phyloP scores from a whole-genome alignment of 2,329 filamentous ascomycete species.

The Paecilomyces formosus region DNA sequence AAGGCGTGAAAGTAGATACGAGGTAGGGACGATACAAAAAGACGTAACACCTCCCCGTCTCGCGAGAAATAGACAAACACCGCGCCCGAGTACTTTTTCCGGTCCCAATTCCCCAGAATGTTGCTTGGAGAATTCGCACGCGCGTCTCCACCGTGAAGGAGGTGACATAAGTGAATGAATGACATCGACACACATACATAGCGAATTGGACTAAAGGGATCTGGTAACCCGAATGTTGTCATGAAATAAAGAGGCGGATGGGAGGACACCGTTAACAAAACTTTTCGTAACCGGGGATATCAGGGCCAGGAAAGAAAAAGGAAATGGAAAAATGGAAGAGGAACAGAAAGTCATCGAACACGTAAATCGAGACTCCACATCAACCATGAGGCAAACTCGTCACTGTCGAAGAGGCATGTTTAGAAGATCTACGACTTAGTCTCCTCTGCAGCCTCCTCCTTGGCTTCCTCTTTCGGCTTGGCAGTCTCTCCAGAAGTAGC shows the following conservation, averaged over 20 bases:
- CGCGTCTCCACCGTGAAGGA: slow-evolving; percentile 5
- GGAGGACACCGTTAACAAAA: slow-evolving; percentile 19
- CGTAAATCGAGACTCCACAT: slow-evolving; percentile 4
- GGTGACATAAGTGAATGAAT: slow-evolving; percentile 3
- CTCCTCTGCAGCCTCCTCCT: slow-evolving; percentile 36
- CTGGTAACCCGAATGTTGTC: slow-evolving; percentile 20
- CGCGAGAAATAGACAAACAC: slow-evolving; percentile 4
- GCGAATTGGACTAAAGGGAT: slow-evolving; percentile 1
- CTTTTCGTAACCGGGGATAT: slow-evolving; percentile 37
- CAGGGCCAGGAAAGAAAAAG: slow-evolving; percentile 25
- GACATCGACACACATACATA: slow-evolving; percentile 3
- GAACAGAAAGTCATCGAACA: slow-evolving; percentile 14
- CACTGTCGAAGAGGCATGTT: slow-evolving; percentile 3
- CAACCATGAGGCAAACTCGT: not conserved
- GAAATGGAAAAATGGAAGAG: slow-evolving; percentile 11
- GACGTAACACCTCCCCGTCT: slow-evolving; percentile 10
- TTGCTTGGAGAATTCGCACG: not conserved
- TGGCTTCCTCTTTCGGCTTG: slow-evolving; percentile 37
- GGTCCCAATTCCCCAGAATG: slow-evolving; percentile 4
- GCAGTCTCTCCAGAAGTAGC: slow-evolving; percentile 32
- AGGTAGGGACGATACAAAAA: slow-evolving; percentile 8
- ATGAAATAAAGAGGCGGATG: slow-evolving; percentile 21
- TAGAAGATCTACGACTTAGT: slow-evolving; percentile 29
- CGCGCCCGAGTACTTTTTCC: slow-evolving; percentile 5
- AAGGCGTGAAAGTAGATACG: slow-evolving; percentile 15